Conservation (phyloP, 2,329 filamentous ascomycete species). For the Colletotrichum godetiae region DNA sequence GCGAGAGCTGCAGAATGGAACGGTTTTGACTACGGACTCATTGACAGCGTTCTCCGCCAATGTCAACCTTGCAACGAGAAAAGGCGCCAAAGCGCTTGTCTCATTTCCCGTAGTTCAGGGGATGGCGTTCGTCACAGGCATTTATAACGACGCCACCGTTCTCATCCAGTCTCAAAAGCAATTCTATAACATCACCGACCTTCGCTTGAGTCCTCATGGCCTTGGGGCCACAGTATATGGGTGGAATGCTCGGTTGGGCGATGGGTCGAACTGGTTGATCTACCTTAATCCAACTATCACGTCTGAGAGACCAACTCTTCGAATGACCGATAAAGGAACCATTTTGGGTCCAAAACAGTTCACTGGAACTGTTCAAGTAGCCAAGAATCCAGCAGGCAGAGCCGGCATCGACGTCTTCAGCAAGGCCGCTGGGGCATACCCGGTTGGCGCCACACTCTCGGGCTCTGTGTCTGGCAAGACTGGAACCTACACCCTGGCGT, state of each 20-base stretch:
- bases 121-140: conserved; percentile 80
- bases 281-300: conserved; percentile 61
- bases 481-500: conserved; percentile 76
- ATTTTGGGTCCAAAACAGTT: conserved; percentile 53
- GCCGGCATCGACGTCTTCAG: conserved; percentile 72
- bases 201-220: conserved; percentile 1
- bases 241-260: conserved; percentile 40
- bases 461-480: conserved; percentile 64
- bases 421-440: conserved; percentile 74
- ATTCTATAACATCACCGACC: conserved; percentile 69
- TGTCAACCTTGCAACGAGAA: conserved; percentile 65
- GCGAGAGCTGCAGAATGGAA: conserved; percentile 68
- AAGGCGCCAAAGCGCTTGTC: conserved; percentile 62
- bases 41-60: conserved; percentile 65
- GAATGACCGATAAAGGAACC: not conserved
- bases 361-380: conserved; percentile 81
- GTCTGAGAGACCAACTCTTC: conserved; percentile 57
- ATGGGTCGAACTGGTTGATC: conserved; percentile 21
- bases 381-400: conserved; percentile 71
- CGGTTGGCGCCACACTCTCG: conserved; percentile 67
- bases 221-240: conserved; percentile 66
- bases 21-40: conserved; percentile 58
- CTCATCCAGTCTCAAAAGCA: conserved; percentile 74
- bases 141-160: conserved; percentile 74
- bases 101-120: conserved; percentile 83